Evolutionary conservation across 2,329 filamentous ascomycete genomes (phyloP).

Genomic region (Aspergillus luchuensis): DNA sequence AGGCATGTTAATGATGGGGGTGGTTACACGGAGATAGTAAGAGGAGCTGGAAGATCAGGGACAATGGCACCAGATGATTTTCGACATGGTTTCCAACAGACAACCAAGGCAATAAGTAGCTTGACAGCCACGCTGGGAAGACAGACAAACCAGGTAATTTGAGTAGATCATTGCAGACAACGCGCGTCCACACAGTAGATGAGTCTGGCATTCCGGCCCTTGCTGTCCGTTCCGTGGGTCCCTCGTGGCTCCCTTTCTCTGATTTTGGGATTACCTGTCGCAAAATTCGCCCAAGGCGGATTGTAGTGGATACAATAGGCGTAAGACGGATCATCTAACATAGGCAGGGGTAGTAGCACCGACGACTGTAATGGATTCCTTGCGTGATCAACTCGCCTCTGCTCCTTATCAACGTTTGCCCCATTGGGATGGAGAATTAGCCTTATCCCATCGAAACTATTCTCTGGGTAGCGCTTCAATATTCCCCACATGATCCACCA

Average conservation of each 20-base stretch:
- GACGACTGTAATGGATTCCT: conserved; percentile 7
- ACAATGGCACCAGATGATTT: neutral
- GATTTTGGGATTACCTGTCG: conserved; percentile 1
- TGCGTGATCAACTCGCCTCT: conserved; percentile 7
- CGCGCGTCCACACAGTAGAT: conserved; percentile 17
- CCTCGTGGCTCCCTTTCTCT: neutral
- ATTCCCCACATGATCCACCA: conserved; percentile 12
- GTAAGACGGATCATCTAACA: conserved; percentile 8
- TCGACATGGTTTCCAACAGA: neutral
- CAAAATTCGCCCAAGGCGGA: conserved; percentile 4
- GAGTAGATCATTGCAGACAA: conserved; percentile 13
- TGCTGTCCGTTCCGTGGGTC: conserved; percentile 4
- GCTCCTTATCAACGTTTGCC: conserved; percentile 2
- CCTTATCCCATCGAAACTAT: conserved; percentile 6
- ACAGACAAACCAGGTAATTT: conserved; percentile 2
- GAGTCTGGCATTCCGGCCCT: conserved; percentile 20
- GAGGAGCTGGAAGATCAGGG: neutral
- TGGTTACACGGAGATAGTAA: neutral
- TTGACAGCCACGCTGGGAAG: conserved; percentile 1
- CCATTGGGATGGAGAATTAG: neutral
- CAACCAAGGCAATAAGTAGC: conserved; percentile 14
- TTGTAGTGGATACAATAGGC: conserved; percentile 12
- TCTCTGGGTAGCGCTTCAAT: conserved; percentile 5
- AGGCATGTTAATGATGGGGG: conserved; percentile 7
- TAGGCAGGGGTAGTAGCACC: conserved; percentile 3